A percentile compares a stretch with the other conserved stretches of the same genome.
Conservation (phyloP, 164 flowering plant genomes). For the Vitis labrusca region DNA sequence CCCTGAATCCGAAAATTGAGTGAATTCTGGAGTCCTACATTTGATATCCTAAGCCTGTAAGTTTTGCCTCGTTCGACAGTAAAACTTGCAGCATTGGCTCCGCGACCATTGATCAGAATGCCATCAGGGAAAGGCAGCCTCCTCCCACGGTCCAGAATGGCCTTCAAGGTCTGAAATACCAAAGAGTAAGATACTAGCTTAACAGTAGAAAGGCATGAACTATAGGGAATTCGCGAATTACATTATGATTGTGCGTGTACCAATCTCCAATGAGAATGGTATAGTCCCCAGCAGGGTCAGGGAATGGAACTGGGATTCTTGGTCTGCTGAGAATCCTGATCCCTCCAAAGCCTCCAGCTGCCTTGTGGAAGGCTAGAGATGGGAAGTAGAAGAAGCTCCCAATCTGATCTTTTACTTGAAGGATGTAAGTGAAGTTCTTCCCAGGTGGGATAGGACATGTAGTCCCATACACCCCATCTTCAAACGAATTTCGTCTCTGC, state of each 20-base stretch:
- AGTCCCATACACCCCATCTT: conserved; percentile 86
- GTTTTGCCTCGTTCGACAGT: conserved; percentile 71
- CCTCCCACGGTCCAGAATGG: conserved; percentile 51
- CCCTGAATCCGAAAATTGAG: conserved; percentile 68
- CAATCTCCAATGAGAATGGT: conserved; percentile 83
- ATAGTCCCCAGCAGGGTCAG: conserved; percentile 62
- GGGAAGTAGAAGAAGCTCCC: conserved; percentile 88
- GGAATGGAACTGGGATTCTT: conserved; percentile 70
- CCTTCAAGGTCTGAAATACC: conserved; percentile 44
- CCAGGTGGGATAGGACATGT: conserved; percentile 92
- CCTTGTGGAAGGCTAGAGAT: conserved; percentile 76
- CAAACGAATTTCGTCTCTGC: conserved; percentile 73
- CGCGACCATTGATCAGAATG: conserved; percentile 70
- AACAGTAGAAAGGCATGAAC: background rate
- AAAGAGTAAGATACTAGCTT: background rate
- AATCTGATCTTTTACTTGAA: conserved; percentile 88
- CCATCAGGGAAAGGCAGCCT: conserved; percentile 57
- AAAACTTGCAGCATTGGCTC: conserved; percentile 44
- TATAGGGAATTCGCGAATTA: conserved; percentile 12
- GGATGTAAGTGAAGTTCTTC: conserved; percentile 66
- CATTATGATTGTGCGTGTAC: conserved; percentile 59
- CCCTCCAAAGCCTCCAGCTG: conserved; percentile 83
- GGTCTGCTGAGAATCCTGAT: conserved; percentile 71
- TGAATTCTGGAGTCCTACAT: conserved; percentile 67
- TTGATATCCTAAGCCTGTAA: conserved; percentile 80